phyloP scores from a whole-genome alignment of 192 early-diverging fungal genomes.

The Chytriomyces confervae region DNA sequence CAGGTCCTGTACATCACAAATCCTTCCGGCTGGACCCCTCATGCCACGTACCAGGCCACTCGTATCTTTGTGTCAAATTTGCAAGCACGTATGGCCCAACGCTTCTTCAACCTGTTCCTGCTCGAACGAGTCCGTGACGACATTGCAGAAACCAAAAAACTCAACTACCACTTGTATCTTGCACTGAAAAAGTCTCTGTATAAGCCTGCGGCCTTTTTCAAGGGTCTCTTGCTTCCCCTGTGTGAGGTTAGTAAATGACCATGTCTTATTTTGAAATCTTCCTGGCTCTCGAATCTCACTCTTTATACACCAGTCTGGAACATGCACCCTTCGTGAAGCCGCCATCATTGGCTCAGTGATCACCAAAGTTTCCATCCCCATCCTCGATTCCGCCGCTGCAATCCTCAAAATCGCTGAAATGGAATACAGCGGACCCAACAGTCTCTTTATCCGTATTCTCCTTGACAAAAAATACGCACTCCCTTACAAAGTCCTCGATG shows the following conservation, averaged over 20 bases:
- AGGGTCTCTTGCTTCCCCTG: conserved; percentile 94
- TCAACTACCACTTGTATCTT: conserved; percentile 98
- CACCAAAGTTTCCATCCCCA: conserved; percentile 91
- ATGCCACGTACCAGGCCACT: conserved; percentile 95
- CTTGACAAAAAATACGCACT: conserved; percentile 98
- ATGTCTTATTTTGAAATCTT: conserved; percentile 1
- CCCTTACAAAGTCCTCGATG: conserved; percentile 96
- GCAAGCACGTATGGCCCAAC: conserved; percentile 89
- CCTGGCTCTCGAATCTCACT: background rate
- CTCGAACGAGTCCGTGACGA: conserved; percentile 93
- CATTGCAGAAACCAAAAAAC: conserved; percentile 95
- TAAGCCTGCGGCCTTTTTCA: conserved; percentile 97
- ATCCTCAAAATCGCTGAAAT: conserved; percentile 94
- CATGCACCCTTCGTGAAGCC: conserved; percentile 94
- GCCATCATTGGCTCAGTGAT: conserved; percentile 92
- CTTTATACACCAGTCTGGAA: conserved; percentile 44
- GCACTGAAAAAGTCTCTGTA: conserved; percentile 95
- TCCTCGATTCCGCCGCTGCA: conserved; percentile 93
- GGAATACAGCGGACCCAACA: conserved; percentile 95
- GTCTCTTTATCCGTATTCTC: conserved; percentile 92
- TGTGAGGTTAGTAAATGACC: conserved; percentile 63
- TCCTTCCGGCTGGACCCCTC: conserved; percentile 94
- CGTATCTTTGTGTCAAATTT: conserved; percentile 97
- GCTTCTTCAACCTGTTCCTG: conserved; percentile 87
- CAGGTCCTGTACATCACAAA: conserved; percentile 91